Conservation (phyloP, 495 filamentous ascomycete species). For the Aspergillus cavernicola region DNA sequence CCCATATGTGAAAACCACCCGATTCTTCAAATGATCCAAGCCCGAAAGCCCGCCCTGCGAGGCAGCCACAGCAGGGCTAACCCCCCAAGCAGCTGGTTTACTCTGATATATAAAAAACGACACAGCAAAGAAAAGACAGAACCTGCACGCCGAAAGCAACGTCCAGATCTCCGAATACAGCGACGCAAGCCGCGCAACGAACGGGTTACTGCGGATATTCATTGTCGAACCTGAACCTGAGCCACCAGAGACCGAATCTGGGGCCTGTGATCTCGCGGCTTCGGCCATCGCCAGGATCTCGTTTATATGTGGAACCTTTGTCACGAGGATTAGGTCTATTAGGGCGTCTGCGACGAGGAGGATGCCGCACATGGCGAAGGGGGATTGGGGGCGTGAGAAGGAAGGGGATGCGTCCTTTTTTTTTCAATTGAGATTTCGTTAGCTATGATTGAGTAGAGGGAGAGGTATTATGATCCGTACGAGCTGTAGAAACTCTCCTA, state of each 20-base stretch:
- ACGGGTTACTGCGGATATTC: constrained; percentile 22
- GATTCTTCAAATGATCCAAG: constrained; percentile 65
- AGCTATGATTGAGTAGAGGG: too few relatives aligned
- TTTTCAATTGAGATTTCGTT: not conserved
- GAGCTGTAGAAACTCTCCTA: constrained; percentile 78
- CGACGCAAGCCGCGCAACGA: constrained; percentile 27
- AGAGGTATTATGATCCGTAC: too few relatives aligned
- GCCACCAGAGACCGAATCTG: constrained; percentile 5
- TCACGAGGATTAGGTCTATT: constrained; percentile 68
- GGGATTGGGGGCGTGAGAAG: constrained; percentile 60
- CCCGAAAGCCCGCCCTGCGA: constrained; percentile 30
- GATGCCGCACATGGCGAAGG: constrained; percentile 68
- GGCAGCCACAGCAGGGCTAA: constrained; percentile 20
- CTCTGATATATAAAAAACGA: constrained; percentile 67
- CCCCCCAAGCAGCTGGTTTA: constrained; percentile 37
- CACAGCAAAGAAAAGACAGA: constrained; percentile 61
- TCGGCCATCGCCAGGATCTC: constrained; percentile 36
- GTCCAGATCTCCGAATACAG: constrained; percentile 77
- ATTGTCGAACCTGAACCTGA: too few relatives aligned
- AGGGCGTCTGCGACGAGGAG: constrained; percentile 64
- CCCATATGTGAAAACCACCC: constrained; percentile 76
- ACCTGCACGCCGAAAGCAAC: constrained; percentile 63
- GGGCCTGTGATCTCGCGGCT: constrained; percentile 15
- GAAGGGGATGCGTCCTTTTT: constrained; percentile 35
- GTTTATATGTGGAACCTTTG: constrained; percentile 41